Evolutionary conservation across 202 grass and related monocot genomes (phyloP), one percentile per base, ranked within the genome.

Genomic region (Schoenoplectus triqueter): DNA sequence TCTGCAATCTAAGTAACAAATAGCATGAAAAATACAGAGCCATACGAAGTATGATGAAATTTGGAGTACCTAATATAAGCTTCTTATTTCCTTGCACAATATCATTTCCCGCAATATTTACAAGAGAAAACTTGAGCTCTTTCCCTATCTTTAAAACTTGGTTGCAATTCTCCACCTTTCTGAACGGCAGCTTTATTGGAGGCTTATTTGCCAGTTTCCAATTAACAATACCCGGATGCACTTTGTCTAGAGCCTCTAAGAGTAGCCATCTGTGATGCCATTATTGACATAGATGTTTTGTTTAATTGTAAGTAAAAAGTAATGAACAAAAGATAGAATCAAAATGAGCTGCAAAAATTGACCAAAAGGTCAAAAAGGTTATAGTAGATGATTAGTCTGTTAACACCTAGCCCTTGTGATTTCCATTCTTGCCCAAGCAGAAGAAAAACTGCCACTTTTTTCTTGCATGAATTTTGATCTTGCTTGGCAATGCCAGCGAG

Each of bases 1-100:
- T 31, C 31, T 75, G 70, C 66, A 62, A 52, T 63, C 78, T 46
- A 44, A 82, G 79, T 42, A 73, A 46, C 46, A 42, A 31, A 31
- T 31, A 31, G 67, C 79, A 63, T 87, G 64, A 15, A 77, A 82
- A 82, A 66, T 48, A 85, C 2, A 82, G n/a, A n/a, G n/a, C n/a
- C n/a, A n/a, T n/a, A n/a, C n/a, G 39, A 52, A 46, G 57, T 10
- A 15, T 51, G 61, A 44, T 64, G 49, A 68, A 87, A 54, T 69
- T 82, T 18, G 42, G 87, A 78, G 61, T 88, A 93, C 92, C 95
- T 89, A 98, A 87, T 85, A 98, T 93, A 63, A 98, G 81, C 89
- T 98, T 98, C 62, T 98, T 98, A 84, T 92, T 98, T 85, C 92
- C 95, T 88, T 98, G 95, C 66, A 93, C 91, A 68, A 98, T 93